Conservation (phyloP, 306 rosid genomes). For the Quercus agrifolia region DNA sequence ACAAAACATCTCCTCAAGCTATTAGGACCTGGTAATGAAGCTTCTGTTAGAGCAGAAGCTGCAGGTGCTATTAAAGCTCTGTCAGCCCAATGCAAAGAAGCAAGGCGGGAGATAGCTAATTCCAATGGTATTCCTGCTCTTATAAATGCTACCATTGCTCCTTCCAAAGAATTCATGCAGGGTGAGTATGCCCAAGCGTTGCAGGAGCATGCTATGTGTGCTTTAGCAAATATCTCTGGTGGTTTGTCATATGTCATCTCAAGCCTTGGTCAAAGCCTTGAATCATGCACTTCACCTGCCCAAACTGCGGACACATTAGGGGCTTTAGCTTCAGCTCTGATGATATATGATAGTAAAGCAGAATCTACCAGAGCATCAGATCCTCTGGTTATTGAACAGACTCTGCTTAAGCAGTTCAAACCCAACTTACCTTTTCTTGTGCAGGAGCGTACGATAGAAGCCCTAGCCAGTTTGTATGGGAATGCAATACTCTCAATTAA, state of each 20-base stretch:
- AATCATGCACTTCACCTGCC: constrained; percentile 81
- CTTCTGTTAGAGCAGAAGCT: constrained; percentile 95
- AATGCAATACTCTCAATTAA: constrained; percentile 64
- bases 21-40: constrained; percentile 88
- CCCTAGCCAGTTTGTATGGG: constrained; percentile 95
- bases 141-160: constrained; percentile 98
- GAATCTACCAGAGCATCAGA: constrained; percentile 86
- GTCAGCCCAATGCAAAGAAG: constrained; percentile 92
- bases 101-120: constrained; percentile 87
- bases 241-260: constrained; percentile 93
- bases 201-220: constrained; percentile 99
- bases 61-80: constrained; percentile 96
- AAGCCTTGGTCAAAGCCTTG: constrained; percentile 99
- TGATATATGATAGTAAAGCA: constrained; percentile 89
- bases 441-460: constrained; percentile 94
- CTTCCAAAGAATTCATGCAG: constrained; percentile 99
- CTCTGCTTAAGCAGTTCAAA: constrained; percentile 78
- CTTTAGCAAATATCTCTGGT: constrained; percentile 97
- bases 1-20: constrained; percentile 88
- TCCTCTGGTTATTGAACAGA: constrained; percentile 72
- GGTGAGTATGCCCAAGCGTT: constrained; percentile 96
- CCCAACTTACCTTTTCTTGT: constrained; percentile 76
- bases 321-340: constrained; percentile 97
- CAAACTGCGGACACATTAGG: constrained; percentile 95
- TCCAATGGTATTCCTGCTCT: constrained; percentile 87